A percentile compares a stretch with the other conserved stretches of the same genome.
Conservation (phyloP, 2,329 filamentous ascomycete genomes). For the Neofusicoccum sp. region DNA sequence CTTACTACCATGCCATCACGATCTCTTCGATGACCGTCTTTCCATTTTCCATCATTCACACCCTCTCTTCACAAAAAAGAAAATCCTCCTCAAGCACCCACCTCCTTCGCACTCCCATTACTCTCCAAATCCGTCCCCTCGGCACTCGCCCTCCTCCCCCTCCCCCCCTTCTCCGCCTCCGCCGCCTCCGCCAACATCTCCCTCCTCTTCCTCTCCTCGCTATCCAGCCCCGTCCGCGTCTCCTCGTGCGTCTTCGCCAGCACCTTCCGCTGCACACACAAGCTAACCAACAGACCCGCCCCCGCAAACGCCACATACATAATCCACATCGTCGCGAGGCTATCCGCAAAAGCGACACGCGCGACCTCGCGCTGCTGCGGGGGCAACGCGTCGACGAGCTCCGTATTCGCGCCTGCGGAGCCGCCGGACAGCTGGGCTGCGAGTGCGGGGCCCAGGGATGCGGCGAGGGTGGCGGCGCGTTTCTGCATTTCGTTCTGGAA, state of each 20-base stretch:
- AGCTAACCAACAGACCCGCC: slow-evolving; percentile 37
- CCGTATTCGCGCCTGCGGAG: slow-evolving; percentile 60
- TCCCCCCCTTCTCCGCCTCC: not conserved
- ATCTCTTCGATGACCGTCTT: too few species aligned
- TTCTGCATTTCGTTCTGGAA: slow-evolving; percentile 73
- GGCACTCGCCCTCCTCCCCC: not conserved
- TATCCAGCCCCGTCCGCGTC: slow-evolving; percentile 50
- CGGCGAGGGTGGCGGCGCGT: slow-evolving; percentile 49
- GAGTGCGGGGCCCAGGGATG: slow-evolving; percentile 51
- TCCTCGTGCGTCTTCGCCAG: slow-evolving; percentile 46
- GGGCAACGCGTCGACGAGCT: slow-evolving; percentile 54
- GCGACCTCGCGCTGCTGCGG: slow-evolving; percentile 45
- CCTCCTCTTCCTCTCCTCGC: slow-evolving; percentile 32
- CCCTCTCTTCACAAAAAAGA: too few species aligned
- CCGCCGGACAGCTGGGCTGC: slow-evolving; percentile 57
- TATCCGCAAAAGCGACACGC: slow-evolving; percentile 43
- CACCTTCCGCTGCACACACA: slow-evolving; percentile 43
- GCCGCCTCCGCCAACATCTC: not conserved
- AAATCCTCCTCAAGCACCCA: too few species aligned
- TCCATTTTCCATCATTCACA: too few species aligned
- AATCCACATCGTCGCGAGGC: slow-evolving; percentile 50
- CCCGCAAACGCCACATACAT: slow-evolving; percentile 45
- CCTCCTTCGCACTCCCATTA: not conserved
- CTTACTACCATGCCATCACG: too few species aligned
- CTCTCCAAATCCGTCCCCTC: not conserved